Evolutionary conservation across 2,329 filamentous ascomycete species (phyloP), one percentile per base, ranked within the genome.

Genomic region (Magnaporthiopsis poae): DNA sequence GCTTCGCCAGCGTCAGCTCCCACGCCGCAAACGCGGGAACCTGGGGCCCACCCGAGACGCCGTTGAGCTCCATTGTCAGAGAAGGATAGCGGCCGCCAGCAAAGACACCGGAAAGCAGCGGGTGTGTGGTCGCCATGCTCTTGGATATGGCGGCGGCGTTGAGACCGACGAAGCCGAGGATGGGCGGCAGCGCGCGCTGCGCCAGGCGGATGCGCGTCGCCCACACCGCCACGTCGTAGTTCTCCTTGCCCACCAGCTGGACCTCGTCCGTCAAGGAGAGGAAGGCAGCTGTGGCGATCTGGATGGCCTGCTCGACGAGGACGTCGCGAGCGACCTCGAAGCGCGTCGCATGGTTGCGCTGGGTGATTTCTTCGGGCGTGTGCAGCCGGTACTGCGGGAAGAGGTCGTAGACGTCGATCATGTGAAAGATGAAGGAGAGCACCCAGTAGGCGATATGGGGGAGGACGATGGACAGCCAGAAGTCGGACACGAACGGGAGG

Each of bases 301-400:
- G 95, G 63, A 99, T 90, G 68, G 94, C 76, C 75, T 99, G 95
- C 79, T 99, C 94, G 67, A 98, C 75, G 66, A 98, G 80, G 71
- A 98, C 94, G 81, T 98, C 94, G 76, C 91, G 88, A 69, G 94
- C 86, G 3, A 96, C 92, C 73, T 97, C 89, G 79, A 86, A 91
- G 69, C 92, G 87, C 62, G 90, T 86, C 65, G 92, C 94, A 74
- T 91, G 91, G 78, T 97, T 97, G 72, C 93, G 87, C 77, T 91
- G 91, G 52, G 88, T 76, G 69, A 98, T 90, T 78, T 98, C 94
- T 65, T 92, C 92, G 18, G 95, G 95, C 0, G 95, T 98, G 79
- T 99, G 95, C 60, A 99, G 83, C 69, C 95, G 90, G 79, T 98
- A 97, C 73, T 96, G 87, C 25, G 93, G 89, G 76, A 94, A 96